Base-by-base conservation (phyloP, 139 green algal species). In the Dunaliella sp. region DNA sequence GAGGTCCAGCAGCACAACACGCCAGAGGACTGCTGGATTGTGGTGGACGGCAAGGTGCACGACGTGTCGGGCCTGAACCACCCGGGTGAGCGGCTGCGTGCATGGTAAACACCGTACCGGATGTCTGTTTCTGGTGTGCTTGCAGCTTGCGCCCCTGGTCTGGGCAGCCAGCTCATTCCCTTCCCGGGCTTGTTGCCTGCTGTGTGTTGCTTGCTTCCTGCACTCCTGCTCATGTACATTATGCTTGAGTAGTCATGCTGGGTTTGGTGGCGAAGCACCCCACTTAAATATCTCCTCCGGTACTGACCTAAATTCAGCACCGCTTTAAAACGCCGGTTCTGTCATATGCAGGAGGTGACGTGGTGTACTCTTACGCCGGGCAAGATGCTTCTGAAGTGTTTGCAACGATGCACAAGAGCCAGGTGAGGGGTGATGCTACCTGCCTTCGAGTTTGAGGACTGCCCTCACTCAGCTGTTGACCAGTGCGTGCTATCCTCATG, bases 361-460 rank as follows among this genome's bases (percentile, higher is more conserved):
- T 95, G 1, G 87, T 96, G 26, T 90, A 88, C 75, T 88, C 87
- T 25, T 92, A 94, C 59, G 93, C 83, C n/a, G 93, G 93, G 3
- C 84, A 86, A 25, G 91, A 95, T 85, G 93, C 93, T 28, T 94
- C 92, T 1, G 93, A 96, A 31, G 91, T 93, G 1, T 96, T 96
- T 78, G 37, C 87, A 36, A 83, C 80, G 32, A 94, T 95, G 83
- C 93, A 96, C 81, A 88, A 84, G 77, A 79, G 90, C 93, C 81
- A 85, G 58, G 81, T 85, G 22, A 22, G 81, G 76, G 1, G n/a
- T n/a, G n/a, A 38, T 81, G 76, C 31, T 24, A 37, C 76, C n/a
- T 33, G n/a, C n/a, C n/a, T n/a, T n/a, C n/a, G n/a, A n/a, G n/a
- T n/a, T n/a, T n/a, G n/a, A n/a, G n/a, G n/a, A n/a, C n/a, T n/a